A percentile compares a stretch with the other conserved stretches of the same genome.
These are phyloP conservation scores for Aspergillus affinis DNA, from an alignment of 495 filamentous ascomycete genomes.

Conservation along the genomic window DNA sequence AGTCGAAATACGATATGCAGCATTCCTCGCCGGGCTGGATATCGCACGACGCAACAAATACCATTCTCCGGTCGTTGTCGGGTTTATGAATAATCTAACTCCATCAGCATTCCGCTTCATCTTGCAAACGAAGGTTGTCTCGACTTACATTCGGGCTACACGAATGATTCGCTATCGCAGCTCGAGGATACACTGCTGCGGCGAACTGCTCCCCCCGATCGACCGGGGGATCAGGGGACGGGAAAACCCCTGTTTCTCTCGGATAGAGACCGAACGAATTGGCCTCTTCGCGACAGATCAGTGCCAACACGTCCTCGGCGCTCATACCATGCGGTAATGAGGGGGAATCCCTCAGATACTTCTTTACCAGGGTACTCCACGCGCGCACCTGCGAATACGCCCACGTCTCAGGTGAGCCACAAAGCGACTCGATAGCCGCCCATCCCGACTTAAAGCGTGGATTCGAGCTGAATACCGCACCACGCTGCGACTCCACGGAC, in stretches of 20 bases:
- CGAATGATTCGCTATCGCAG: conserved; percentile 41
- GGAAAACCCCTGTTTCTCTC: conserved; percentile 34
- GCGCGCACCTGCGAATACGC: conserved; percentile 31
- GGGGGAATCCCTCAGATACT: conserved; percentile 27
- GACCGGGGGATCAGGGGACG: conserved; percentile 13
- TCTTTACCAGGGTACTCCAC: conserved; percentile 38
- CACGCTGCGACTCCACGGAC: conserved; percentile 15
- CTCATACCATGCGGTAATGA: conserved; percentile 27
- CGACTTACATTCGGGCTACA: conserved; percentile 39
- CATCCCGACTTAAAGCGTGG: conserved; percentile 24
- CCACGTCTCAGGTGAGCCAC: conserved; percentile 37
- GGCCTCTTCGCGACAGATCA: conserved; percentile 42
- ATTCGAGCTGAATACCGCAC: background rate
- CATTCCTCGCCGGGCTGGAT: conserved; percentile 40
- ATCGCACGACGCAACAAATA: conserved; percentile 35
- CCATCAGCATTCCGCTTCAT: conserved; percentile 4
- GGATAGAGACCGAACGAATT: conserved; percentile 45
- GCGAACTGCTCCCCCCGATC: conserved; percentile 40
- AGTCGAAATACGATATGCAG: conserved; percentile 43
- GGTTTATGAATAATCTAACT: conserved; percentile 37
- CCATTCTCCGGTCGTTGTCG: conserved; percentile 36
- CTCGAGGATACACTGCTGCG: conserved; percentile 39
- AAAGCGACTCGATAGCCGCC: conserved; percentile 33
- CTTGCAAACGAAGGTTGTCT: background rate
- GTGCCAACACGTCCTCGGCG: conserved; percentile 23